phyloP scores from a whole-genome alignment of 2,329 filamentous ascomycete genomes.

The Ascochyta rabiei region DNA sequence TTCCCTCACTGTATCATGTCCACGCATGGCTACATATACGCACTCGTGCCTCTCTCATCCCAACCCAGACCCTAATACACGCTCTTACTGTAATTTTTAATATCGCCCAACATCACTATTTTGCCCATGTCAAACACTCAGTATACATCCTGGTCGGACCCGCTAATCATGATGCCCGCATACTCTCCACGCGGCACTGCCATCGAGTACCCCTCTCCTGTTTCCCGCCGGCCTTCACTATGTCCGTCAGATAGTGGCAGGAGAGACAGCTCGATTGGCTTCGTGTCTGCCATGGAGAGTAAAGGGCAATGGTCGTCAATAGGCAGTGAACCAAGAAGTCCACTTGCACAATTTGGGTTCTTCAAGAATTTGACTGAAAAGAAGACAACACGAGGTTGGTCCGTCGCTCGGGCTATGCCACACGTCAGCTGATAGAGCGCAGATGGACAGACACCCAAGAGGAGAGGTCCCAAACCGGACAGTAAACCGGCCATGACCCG shows the following conservation, averaged over 20 bases:
- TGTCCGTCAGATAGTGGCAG: constrained; percentile 40
- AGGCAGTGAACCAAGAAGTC: constrained; percentile 47
- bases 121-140: constrained; percentile 22
- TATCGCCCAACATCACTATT: constrained; percentile 18
- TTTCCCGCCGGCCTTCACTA: constrained; percentile 42
- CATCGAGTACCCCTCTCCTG: constrained; percentile 44
- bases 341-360: constrained; percentile 54
- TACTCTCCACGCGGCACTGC: constrained; percentile 43
- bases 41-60: constrained; percentile 30
- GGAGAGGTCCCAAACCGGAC: constrained; percentile 92
- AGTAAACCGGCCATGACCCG: constrained; percentile 92
- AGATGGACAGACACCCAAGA: constrained; percentile 88
- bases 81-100: constrained; percentile 39
- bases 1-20: constrained; percentile 21
- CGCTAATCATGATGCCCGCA: constrained; percentile 45
- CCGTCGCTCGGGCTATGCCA: not conserved
- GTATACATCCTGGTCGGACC: constrained; percentile 44
- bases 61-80: constrained; percentile 34
- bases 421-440: constrained; percentile 6
- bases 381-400: constrained; percentile 74
- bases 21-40: constrained; percentile 43
- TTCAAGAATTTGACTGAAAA: constrained; percentile 73
- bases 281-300: constrained; percentile 47
- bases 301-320: constrained; percentile 46
- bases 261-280: constrained; percentile 43